Evolutionary conservation across 371 early-diverging fungal species (phyloP).

Genomic region (Lichtheimia ramosa): DNA sequence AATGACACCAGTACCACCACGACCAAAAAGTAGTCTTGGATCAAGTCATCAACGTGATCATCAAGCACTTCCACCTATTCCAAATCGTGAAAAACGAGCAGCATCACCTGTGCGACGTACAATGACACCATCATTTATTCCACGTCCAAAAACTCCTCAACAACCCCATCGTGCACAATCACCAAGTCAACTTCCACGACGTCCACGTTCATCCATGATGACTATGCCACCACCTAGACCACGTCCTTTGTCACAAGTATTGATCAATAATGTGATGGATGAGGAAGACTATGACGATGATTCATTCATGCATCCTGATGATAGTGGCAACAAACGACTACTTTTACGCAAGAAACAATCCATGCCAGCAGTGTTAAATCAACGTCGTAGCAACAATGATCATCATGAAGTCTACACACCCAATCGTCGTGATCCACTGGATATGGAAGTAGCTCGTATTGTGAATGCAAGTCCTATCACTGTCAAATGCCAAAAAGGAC

Average conservation of each 20-base stretch:
- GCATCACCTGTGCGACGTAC: slow-evolving; percentile 23
- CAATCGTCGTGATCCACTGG: slow-evolving; percentile 51
- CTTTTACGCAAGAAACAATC: slow-evolving; percentile 31
- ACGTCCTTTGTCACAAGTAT: slow-evolving; percentile 20
- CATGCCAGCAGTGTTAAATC: slow-evolving; percentile 19
- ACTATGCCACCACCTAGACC: slow-evolving; percentile 23
- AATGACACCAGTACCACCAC: slow-evolving; percentile 9
- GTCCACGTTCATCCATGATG: slow-evolving; percentile 23
- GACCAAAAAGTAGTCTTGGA: slow-evolving; percentile 39
- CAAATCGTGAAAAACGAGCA: slow-evolving; percentile 15
- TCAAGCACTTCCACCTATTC: slow-evolving; percentile 1
- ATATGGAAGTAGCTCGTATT: slow-evolving; percentile 58
- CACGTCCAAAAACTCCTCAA: slow-evolving; percentile 45
- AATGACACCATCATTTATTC: slow-evolving; percentile 48
- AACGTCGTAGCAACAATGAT: background rate
- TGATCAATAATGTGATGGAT: no score
- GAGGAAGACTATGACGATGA: no score
- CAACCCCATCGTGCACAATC: slow-evolving; percentile 17
- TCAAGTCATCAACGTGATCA: slow-evolving; percentile 2
- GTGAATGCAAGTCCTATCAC: slow-evolving; percentile 54
- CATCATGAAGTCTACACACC: slow-evolving; percentile 33
- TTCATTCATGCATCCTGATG: no score
- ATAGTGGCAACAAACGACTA: background rate
- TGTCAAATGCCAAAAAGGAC: slow-evolving; percentile 46
- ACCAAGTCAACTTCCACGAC: slow-evolving; percentile 31